phyloP scores from a whole-genome alignment of 345 rosid genomes.

The Psidium friedrichsthalianum region DNA sequence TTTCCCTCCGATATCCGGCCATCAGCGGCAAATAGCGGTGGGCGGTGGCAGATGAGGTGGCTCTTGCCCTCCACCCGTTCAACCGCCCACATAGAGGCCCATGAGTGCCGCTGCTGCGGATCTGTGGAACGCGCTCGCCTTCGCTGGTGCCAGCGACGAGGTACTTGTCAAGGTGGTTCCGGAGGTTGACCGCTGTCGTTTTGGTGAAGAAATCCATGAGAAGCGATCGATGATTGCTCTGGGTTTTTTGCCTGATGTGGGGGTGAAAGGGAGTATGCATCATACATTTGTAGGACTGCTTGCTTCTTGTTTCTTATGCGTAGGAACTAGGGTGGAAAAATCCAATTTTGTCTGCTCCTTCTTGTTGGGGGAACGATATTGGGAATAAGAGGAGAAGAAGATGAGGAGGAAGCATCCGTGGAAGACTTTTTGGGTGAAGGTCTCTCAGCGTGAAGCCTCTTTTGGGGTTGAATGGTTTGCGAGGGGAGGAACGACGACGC shows the following conservation, averaged over 20 bases:
- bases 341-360: constrained; percentile 4
- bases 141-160: constrained; percentile 55
- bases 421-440: background rate
- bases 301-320: background rate
- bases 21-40: too few species aligned
- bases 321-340: constrained; percentile 3
- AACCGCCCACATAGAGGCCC: constrained; percentile 52
- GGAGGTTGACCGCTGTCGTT: constrained; percentile 47
- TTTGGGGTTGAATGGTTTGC: background rate
- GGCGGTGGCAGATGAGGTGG: constrained; percentile 2
- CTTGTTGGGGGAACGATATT: background rate
- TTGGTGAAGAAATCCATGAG: constrained; percentile 63
- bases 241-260: background rate
- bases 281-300: background rate
- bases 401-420: background rate
- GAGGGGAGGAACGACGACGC: background rate
- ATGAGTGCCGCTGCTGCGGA: constrained; percentile 29
- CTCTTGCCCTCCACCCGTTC: constrained; percentile 44
- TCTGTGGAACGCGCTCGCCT: constrained; percentile 50
- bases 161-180: constrained; percentile 80
- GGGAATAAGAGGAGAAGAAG: background rate
- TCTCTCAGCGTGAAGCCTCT: background rate
- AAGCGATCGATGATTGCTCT: background rate
- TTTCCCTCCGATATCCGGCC: too few species aligned
- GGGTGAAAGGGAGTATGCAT: background rate